Base-by-base conservation (phyloP, 2,329 filamentous ascomycete genomes). In the Pseudocercospora musae region DNA sequence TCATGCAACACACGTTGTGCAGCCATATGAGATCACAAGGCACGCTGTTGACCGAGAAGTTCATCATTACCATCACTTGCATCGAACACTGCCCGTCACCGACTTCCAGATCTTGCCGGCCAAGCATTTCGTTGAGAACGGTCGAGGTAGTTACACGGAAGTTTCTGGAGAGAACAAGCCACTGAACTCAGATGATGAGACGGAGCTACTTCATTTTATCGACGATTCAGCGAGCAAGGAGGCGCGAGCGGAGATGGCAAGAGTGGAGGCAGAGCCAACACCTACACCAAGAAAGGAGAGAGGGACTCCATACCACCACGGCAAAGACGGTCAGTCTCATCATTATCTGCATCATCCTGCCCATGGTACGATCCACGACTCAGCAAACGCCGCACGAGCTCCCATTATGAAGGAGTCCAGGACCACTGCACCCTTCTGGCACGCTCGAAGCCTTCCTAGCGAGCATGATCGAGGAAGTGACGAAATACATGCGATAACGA, bases 51-150 rank as follows among this genome's bases (percentile, higher is more conserved):
- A 78, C 10, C 80, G 82, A 33, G 82, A 84, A 62, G 81, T 84
- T 33, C 83, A 85, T 72, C 80, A 79, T 33, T 78, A 85, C 68
- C 79, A 84, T 60, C 71, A 82, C 37, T 79, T 79, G 62, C 81
- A 84, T 60, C 78, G 79, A 20, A 75, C 82, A n/a, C 78, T 82
- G 29, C 83, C 83, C 1, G 76, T 85, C n/a, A 75, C 80, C 29
- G 80, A 84, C 54, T 78, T 80, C 10, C 79, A 85, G 66, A 76
- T 84, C 6, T 75, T 84, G 1, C 81, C 83, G 2, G 73, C 82
- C 0, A 79, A 79, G 15, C 83, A 85, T 68, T 84, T 82, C 71
- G 74, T 81, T 2, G 77, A 74, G 4, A 69, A 72, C 25, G 50
- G 58, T 21, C 37, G 31, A 31, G 62, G 62, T 21, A 55, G 58